Evolutionary conservation across 2,329 filamentous ascomycete genomes (phyloP).

Genomic region (Lasiodiplodia citricola): DNA sequence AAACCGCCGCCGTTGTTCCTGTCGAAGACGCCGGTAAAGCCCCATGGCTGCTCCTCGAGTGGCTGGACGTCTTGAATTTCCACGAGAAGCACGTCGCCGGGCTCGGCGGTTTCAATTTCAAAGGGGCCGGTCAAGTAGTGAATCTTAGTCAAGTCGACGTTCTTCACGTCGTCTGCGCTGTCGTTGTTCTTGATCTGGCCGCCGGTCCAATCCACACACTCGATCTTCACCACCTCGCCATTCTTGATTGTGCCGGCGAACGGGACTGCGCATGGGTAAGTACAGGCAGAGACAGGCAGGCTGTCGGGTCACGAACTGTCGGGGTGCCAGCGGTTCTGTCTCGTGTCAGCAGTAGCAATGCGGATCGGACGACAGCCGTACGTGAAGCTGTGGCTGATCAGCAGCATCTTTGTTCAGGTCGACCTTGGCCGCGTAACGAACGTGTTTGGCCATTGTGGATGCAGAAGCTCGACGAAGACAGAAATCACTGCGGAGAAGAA

Average conservation of each 20-base stretch:
- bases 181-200: conserved; percentile 91
- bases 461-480: neutral
- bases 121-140: conserved; percentile 93
- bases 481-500: neutral
- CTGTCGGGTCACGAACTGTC: conserved; percentile 65
- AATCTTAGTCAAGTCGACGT: conserved; percentile 81
- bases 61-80: conserved; percentile 95
- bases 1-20: conserved; percentile 87
- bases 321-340: conserved; percentile 89
- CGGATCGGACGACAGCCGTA: conserved; percentile 49
- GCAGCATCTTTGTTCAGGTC: conserved; percentile 73
- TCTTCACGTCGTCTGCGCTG: conserved; percentile 82
- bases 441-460: conserved; percentile 56
- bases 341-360: conserved; percentile 13
- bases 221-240: conserved; percentile 89
- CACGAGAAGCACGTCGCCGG: conserved; percentile 82
- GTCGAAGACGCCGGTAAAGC: conserved; percentile 84
- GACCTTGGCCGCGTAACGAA: conserved; percentile 75
- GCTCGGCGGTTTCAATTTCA: conserved; percentile 81
- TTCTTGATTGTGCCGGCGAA: conserved; percentile 74
- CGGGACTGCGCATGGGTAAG: conserved; percentile 64
- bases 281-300: neutral
- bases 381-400: conserved; percentile 73
- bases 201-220: conserved; percentile 78
- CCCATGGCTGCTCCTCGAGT: conserved; percentile 84